Percentiles rank a stretch among this genome's conserved stretches.
These are phyloP conservation scores for Oxyria digyna DNA, from an alignment of 148 eudicot genomes.

Conservation along the genomic window DNA sequence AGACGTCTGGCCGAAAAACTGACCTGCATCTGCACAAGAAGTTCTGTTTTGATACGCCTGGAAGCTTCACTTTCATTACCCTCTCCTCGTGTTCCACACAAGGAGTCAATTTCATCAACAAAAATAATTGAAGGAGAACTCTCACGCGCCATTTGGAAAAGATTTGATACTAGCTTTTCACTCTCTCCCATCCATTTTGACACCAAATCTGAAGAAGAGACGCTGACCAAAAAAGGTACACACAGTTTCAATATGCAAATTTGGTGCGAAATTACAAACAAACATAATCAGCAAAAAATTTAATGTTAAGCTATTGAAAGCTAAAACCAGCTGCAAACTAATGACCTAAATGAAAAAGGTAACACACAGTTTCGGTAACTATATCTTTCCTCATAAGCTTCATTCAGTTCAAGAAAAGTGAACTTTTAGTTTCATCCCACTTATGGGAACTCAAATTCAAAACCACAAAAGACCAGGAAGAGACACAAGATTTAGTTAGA, in stretches of 20 bases:
- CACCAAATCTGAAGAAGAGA: constrained; percentile 93
- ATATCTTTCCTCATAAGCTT: not conserved
- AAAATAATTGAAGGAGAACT: constrained; percentile 92
- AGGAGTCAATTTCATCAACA: constrained; percentile 94
- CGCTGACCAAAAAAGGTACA: constrained; percentile 31
- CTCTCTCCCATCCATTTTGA: constrained; percentile 99
- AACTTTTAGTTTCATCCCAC: not conserved
- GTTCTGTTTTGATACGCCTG: constrained; percentile 93
- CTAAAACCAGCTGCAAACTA: not conserved
- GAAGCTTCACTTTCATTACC: constrained; percentile 99
- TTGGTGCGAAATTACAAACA: not conserved
- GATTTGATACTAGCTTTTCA: constrained; percentile 94
- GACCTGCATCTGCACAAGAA: constrained; percentile 99
- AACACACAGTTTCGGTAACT: too few species aligned
- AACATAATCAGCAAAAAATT: not conserved
- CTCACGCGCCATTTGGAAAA: constrained; percentile 98
- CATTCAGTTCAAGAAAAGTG: not conserved
- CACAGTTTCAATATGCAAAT: constrained; percentile 33
- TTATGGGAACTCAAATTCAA: not conserved
- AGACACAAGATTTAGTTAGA: not conserved
- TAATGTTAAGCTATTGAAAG: not conserved
- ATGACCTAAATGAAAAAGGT: not conserved
- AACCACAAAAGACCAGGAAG: not conserved
- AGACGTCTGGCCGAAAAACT: not conserved
- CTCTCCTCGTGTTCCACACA: constrained; percentile 98